Evolutionary conservation across 208 protist genomes (phyloP).

Genomic region (Acanthamoeba sp.): DNA sequence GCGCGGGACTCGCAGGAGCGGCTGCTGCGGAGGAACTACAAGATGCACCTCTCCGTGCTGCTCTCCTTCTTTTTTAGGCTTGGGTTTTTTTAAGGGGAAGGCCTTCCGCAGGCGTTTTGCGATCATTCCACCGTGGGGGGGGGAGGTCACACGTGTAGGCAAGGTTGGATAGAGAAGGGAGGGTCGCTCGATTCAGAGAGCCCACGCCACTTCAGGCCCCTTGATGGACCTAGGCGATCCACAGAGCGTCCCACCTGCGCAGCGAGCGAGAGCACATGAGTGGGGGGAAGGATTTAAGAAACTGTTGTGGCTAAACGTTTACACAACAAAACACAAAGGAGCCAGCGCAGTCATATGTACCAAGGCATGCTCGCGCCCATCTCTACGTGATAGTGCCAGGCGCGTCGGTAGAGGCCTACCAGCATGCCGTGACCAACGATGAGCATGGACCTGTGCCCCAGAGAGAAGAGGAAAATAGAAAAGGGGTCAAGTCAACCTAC

Average conservation of each 20-base stretch:
- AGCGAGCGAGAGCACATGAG: background rate
- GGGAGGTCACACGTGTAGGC: too few species aligned
- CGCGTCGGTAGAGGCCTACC: slow-evolving; percentile 54
- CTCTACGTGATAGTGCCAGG: slow-evolving; percentile 51
- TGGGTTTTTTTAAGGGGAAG: too few species aligned
- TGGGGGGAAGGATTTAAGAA: too few species aligned
- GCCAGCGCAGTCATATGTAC: background rate
- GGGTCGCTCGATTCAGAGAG: too few species aligned
- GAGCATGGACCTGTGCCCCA: slow-evolving; percentile 2
- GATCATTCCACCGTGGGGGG: too few species aligned
- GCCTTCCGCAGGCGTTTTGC: too few species aligned
- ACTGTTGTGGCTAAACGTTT: background rate
- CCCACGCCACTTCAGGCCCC: background rate
- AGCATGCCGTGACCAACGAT: slow-evolving; percentile 66
- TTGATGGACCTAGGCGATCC: background rate
- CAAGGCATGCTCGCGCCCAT: slow-evolving; percentile 25
- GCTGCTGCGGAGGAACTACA: too few species aligned
- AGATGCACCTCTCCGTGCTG: too few species aligned
- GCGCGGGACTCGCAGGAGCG: too few species aligned
- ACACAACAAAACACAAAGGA: background rate
- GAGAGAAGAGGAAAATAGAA: background rate
- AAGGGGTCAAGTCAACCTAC: background rate
- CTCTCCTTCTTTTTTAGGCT: too few species aligned
- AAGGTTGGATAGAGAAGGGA: too few species aligned
- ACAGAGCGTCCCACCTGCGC: slow-evolving; percentile 8